phyloP scores from a whole-genome alignment of 768 basidiomycete genomes.

The Rubroboletus pulcherrimus region DNA sequence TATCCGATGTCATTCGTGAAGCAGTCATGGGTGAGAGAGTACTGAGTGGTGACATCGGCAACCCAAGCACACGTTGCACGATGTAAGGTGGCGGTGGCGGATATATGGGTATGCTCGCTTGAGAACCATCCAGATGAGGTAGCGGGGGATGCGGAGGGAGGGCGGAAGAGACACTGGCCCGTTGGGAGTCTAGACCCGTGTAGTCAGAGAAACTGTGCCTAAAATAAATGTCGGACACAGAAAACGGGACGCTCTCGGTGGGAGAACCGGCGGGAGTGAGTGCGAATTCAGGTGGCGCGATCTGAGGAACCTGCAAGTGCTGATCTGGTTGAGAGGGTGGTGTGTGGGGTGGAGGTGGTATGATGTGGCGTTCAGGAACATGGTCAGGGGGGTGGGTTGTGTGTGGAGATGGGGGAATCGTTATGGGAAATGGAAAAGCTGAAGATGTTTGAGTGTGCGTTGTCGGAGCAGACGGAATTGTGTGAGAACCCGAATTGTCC shows the following conservation, averaged over 20 bases:
- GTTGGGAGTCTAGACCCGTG: constrained; percentile 29
- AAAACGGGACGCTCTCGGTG: constrained; percentile 54
- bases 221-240: constrained; percentile 53
- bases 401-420: constrained; percentile 42
- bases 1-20: background rate
- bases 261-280: constrained; percentile 42
- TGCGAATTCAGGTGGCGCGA: constrained; percentile 24
- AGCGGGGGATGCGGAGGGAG: constrained; percentile 44
- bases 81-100: constrained; percentile 29
- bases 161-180: constrained; percentile 32
- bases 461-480: constrained; percentile 19
- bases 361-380: constrained; percentile 15
- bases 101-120: constrained; percentile 10
- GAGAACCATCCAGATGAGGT: constrained; percentile 26
- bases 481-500: constrained; percentile 17
- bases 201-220: constrained; percentile 38
- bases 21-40: constrained; percentile 2
- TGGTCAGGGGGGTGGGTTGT: constrained; percentile 16
- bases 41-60: constrained; percentile 23
- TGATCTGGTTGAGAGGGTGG: constrained; percentile 11
- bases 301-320: constrained; percentile 26
- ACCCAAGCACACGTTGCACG: constrained; percentile 31
- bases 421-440: constrained; percentile 44
- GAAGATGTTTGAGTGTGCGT: constrained; percentile 24
- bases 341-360: constrained; percentile 19